phyloP scores from a whole-genome alignment of 352 stramenopile genomes.

The Aphanomyces stellatus region DNA sequence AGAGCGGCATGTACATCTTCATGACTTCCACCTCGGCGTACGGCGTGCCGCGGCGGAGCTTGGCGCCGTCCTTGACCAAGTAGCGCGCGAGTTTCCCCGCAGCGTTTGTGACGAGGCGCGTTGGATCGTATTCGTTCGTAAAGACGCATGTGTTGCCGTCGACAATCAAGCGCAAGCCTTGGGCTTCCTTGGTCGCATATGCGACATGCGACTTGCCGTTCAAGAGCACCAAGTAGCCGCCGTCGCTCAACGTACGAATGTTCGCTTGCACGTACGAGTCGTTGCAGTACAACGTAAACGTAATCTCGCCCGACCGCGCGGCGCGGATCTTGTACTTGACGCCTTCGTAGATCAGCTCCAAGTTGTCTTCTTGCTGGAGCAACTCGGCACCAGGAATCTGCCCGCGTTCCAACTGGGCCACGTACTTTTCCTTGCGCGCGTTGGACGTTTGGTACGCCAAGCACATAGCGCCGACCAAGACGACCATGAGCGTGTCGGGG shows the following conservation, averaged over 20 bases:
- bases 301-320: constrained; percentile 82
- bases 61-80: constrained; percentile 94
- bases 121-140: constrained; percentile 99
- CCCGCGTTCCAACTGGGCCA: constrained; percentile 77
- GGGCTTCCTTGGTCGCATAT: constrained; percentile 90
- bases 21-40: constrained; percentile 95
- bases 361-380: constrained; percentile 67
- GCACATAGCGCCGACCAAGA: constrained; percentile 83
- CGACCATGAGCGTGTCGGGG: constrained; percentile 77
- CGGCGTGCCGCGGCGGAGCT: constrained; percentile 75
- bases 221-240: constrained; percentile 96
- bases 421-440: constrained; percentile 59
- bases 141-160: constrained; percentile 97
- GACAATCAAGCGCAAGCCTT: constrained; percentile 87
- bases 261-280: constrained; percentile 88
- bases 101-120: constrained; percentile 95
- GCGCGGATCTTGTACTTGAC: constrained; percentile 97
- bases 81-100: constrained; percentile 99
- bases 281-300: constrained; percentile 89
- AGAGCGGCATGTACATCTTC: constrained; percentile 99
- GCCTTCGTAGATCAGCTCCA: constrained; percentile 98
- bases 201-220: constrained; percentile 95
- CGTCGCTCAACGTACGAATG: constrained; percentile 95
- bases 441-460: constrained; percentile 75
- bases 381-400: constrained; percentile 89